Percentiles rank a stretch among this genome's conserved stretches.
Evolutionary conservation across 345 rosid genomes (phyloP).

Genomic region (Microthlaspi erraticum): DNA sequence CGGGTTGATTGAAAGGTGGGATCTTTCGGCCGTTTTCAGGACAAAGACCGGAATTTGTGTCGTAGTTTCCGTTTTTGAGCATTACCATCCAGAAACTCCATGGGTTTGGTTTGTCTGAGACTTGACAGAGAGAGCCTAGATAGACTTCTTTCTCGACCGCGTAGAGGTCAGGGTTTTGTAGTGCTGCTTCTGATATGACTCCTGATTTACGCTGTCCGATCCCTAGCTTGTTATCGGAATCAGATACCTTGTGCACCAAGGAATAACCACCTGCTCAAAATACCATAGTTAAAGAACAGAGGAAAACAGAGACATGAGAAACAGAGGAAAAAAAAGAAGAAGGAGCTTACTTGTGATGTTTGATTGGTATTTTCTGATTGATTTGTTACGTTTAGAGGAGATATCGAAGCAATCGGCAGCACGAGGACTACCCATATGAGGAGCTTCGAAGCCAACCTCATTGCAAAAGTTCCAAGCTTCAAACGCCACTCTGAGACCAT

Average conservation of each 20-base stretch:
- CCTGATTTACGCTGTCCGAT: conserved; percentile 51
- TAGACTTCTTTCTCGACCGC: conserved; percentile 76
- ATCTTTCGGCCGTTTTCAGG: conserved; percentile 64
- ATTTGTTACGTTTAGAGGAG: conserved; percentile 15
- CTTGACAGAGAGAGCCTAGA: conserved; percentile 70
- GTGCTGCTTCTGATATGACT: conserved; percentile 37
- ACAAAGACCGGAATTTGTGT: conserved; percentile 62
- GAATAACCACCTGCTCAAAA: conserved; percentile 51
- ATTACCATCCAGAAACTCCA: conserved; percentile 95
- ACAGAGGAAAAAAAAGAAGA: not conserved
- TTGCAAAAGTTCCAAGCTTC: conserved; percentile 96
- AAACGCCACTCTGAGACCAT: conserved; percentile 70
- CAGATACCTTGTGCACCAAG: conserved; percentile 66
- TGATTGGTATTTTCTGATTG: not conserved
- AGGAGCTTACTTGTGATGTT: conserved; percentile 19
- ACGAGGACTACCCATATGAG: conserved; percentile 82
- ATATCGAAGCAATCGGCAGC: conserved; percentile 88
- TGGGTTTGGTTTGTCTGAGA: conserved; percentile 62
- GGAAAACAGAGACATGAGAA: conserved; percentile 5
- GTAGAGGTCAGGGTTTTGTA: conserved; percentile 59
- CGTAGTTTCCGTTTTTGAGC: conserved; percentile 91
- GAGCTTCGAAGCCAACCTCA: conserved; percentile 80
- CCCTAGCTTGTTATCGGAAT: conserved; percentile 67
- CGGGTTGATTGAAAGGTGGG: conserved; percentile 54
- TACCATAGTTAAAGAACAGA: conserved; percentile 1